These are phyloP conservation scores for Psidium friedrichsthalianum DNA, from an alignment of 345 rosid genomes.

Conservation along the genomic window DNA sequence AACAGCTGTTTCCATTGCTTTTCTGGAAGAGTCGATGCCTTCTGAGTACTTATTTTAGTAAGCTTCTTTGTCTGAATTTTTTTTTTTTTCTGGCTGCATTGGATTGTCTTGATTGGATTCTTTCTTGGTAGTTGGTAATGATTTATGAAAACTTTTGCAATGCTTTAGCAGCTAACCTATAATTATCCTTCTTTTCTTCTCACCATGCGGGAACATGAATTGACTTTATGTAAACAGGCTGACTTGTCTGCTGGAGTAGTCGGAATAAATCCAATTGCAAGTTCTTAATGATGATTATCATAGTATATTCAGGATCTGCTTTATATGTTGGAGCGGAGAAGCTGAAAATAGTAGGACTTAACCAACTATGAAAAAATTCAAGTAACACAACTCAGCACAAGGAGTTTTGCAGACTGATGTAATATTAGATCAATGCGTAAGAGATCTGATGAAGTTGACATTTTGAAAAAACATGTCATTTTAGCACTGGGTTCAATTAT, in stretches of 20 bases:
- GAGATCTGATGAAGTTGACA: neutral
- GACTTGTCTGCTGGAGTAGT: neutral
- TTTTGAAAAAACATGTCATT: neutral
- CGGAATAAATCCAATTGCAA: neutral
- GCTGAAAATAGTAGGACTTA: neutral
- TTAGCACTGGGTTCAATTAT: neutral
- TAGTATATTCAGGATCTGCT: neutral
- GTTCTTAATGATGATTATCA: neutral
- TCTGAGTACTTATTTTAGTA: neutral
- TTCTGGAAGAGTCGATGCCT: neutral
- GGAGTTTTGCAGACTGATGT: neutral
- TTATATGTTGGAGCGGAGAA: neutral
- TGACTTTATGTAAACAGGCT: neutral
- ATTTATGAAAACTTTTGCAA: neutral
- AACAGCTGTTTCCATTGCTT: neutral
- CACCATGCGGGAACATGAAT: neutral
- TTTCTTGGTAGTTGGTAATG: neutral
- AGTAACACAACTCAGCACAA: neutral
- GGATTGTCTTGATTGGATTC: neutral
- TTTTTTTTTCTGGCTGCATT: neutral
- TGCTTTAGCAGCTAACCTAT: neutral
- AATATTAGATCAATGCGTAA: neutral
- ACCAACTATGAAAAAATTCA: neutral
- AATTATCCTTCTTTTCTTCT: neutral
- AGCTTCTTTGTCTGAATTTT: neutral